Percentiles rank a stretch among this genome's conserved stretches.
Conservation (phyloP, 2,329 filamentous ascomycete species). For the Pestalotiopsis sp. region DNA sequence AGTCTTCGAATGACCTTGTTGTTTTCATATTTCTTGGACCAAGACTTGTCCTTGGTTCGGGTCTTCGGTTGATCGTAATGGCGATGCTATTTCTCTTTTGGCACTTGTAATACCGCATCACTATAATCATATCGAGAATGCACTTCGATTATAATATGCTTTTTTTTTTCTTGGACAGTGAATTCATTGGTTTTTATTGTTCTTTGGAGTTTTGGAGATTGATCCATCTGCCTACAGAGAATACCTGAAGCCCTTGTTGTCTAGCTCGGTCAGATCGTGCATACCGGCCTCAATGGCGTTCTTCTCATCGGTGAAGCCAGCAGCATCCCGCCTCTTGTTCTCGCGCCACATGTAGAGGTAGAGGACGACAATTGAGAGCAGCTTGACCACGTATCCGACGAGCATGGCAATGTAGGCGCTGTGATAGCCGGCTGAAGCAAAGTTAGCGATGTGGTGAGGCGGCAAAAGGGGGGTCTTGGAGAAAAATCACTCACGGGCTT, state of each 20-base stretch:
- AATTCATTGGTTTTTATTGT: background rate
- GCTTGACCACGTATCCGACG: constrained; percentile 31
- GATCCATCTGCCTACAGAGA: constrained; percentile 9
- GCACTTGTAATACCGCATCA: too few relatives aligned
- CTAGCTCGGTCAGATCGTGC: constrained; percentile 33
- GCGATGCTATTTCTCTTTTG: too few relatives aligned
- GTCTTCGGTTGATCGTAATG: too few relatives aligned
- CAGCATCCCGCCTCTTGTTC: constrained; percentile 32
- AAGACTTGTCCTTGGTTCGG: too few relatives aligned
- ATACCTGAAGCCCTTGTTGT: constrained; percentile 34
- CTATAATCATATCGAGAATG: too few relatives aligned
- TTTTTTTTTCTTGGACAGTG: background rate
- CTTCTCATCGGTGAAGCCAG: constrained; percentile 26
- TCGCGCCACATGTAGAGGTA: constrained; percentile 32
- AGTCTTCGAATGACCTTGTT: too few relatives aligned
- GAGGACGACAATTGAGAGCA: constrained; percentile 26
- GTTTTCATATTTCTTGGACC: too few relatives aligned
- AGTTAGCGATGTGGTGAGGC: background rate
- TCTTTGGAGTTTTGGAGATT: background rate
- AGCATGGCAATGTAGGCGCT: constrained; percentile 36
- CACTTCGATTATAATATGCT: too few relatives aligned
- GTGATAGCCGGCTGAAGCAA: constrained; percentile 26
- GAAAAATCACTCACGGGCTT: constrained; percentile 25
- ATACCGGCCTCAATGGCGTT: constrained; percentile 32
- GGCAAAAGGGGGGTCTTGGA: too few relatives aligned